Conservation (phyloP, 2,329 filamentous ascomycete species). For the Xenosphaeropsis pyriputrescens region DNA sequence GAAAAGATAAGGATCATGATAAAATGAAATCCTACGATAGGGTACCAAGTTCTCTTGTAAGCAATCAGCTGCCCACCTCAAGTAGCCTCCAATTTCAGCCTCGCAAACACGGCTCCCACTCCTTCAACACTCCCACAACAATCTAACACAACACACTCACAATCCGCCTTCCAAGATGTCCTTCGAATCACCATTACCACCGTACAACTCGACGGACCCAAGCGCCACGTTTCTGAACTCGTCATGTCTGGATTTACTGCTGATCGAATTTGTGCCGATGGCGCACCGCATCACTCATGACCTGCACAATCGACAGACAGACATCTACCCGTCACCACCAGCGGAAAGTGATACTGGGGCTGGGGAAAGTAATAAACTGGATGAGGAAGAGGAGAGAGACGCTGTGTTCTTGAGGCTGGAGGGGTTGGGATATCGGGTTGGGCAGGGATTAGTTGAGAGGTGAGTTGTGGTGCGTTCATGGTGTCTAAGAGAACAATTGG, state of each 20-base stretch:
- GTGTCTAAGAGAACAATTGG: background rate
- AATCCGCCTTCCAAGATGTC: slow-evolving; percentile 36
- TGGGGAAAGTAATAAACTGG: slow-evolving; percentile 24
- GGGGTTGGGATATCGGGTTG: slow-evolving; percentile 76
- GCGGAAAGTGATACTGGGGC: slow-evolving; percentile 4
- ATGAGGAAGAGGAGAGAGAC: slow-evolving; percentile 73
- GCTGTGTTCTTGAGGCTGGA: slow-evolving; percentile 78
- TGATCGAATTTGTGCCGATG: slow-evolving; percentile 94
- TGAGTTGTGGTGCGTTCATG: slow-evolving; percentile 23
- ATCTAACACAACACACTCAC: background rate
- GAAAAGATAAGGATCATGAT: too few species aligned
- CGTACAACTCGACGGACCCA: slow-evolving; percentile 60
- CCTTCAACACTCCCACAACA: too few species aligned
- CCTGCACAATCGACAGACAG: slow-evolving; percentile 5
- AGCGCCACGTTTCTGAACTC: slow-evolving; percentile 63
- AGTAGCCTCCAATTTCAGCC: too few species aligned
- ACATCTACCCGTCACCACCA: background rate
- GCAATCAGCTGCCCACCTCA: too few species aligned
- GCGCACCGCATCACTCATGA: slow-evolving; percentile 75
- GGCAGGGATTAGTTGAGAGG: slow-evolving; percentile 84
- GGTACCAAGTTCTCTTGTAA: too few species aligned
- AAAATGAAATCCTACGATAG: too few species aligned
- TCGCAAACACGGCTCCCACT: too few species aligned
- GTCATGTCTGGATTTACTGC: slow-evolving; percentile 82
- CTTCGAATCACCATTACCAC: slow-evolving; percentile 54